A percentile compares a stretch with the other conserved stretches of the same genome.
phyloP scores from a whole-genome alignment of 2,329 filamentous ascomycete genomes.

The Remersonia thermophila region DNA sequence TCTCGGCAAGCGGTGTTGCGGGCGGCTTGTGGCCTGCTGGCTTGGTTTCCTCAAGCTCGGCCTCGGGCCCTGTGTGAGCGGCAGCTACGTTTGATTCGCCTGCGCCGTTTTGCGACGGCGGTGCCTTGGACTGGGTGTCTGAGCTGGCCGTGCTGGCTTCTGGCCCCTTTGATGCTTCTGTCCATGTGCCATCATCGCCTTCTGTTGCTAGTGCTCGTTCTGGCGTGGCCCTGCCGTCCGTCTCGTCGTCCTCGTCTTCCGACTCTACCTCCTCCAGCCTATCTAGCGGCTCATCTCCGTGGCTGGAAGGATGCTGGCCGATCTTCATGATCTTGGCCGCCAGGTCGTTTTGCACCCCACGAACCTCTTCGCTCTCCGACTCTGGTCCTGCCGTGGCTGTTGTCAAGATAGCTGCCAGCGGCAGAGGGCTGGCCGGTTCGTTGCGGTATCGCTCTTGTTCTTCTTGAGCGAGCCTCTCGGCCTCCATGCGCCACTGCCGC shows the following conservation, averaged over 20 bases:
- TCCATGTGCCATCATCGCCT: too few relatives aligned
- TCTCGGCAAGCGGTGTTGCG: too few relatives aligned
- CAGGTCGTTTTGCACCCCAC: background rate
- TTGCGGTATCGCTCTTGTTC: slow-evolving; percentile 17
- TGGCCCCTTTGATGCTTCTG: too few relatives aligned
- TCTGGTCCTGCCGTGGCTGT: background rate
- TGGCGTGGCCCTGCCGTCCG: slow-evolving; percentile 1
- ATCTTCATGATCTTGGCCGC: slow-evolving; percentile 4
- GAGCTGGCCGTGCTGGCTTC: too few relatives aligned
- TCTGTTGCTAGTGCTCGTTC: background rate
- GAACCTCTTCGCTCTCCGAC: background rate
- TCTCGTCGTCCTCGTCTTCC: slow-evolving; percentile 8
- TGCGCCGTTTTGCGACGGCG: too few relatives aligned
- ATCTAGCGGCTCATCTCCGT: slow-evolving; percentile 4
- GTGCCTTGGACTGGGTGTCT: too few relatives aligned
- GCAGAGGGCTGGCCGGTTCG: slow-evolving; percentile 14
- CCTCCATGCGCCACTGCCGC: slow-evolving; percentile 15
- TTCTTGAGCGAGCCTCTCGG: slow-evolving; percentile 14
- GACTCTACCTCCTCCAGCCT: slow-evolving; percentile 8
- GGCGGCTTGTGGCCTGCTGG: too few relatives aligned
- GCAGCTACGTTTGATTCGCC: too few relatives aligned
- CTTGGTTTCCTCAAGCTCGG: too few relatives aligned
- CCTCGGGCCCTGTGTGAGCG: too few relatives aligned
- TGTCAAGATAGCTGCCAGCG: background rate
- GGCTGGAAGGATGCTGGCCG: slow-evolving; percentile 6